Conservation (phyloP, 306 rosid genomes). For the Prunus campanulata region DNA sequence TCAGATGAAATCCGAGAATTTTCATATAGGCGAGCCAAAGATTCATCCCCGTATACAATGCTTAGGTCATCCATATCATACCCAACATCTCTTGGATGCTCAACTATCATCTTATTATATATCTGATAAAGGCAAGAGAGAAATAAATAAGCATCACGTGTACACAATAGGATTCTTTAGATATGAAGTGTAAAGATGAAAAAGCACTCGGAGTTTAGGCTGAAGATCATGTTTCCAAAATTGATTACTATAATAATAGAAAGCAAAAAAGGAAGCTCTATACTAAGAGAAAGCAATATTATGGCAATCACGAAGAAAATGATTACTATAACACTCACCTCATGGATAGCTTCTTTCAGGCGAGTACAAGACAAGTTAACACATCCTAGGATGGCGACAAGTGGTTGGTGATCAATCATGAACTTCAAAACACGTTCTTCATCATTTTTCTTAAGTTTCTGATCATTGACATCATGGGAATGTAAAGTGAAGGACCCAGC, state of each 20-base stretch:
- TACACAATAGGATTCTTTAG: slow-evolving; percentile 18
- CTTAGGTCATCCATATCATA: slow-evolving; percentile 96
- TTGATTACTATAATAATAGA: too few relatives aligned
- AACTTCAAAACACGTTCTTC: slow-evolving; percentile 92
- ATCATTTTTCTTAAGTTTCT: slow-evolving; percentile 86
- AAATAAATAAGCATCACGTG: slow-evolving; percentile 7
- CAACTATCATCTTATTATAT: slow-evolving; percentile 94
- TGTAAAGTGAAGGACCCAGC: slow-evolving; percentile 82
- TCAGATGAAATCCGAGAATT: slow-evolving; percentile 92
- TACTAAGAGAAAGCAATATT: too few relatives aligned
- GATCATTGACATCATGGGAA: slow-evolving; percentile 76
- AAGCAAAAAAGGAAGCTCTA: too few relatives aligned
- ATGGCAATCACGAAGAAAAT: background rate
- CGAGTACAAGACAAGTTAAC: slow-evolving; percentile 86
- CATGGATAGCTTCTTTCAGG: slow-evolving; percentile 88
- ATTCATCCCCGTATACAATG: slow-evolving; percentile 96
- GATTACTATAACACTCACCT: slow-evolving; percentile 48
- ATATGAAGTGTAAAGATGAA: too few relatives aligned
- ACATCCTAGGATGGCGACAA: slow-evolving; percentile 91
- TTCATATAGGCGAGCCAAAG: slow-evolving; percentile 87
- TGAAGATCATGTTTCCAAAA: too few relatives aligned
- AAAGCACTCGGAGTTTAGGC: too few relatives aligned
- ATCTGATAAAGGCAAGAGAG: slow-evolving; percentile 50
- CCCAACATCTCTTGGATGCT: slow-evolving; percentile 95
- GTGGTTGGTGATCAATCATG: slow-evolving; percentile 99